phyloP scores from a whole-genome alignment of 768 basidiomycete genomes.

The Lactarius trivialis region DNA sequence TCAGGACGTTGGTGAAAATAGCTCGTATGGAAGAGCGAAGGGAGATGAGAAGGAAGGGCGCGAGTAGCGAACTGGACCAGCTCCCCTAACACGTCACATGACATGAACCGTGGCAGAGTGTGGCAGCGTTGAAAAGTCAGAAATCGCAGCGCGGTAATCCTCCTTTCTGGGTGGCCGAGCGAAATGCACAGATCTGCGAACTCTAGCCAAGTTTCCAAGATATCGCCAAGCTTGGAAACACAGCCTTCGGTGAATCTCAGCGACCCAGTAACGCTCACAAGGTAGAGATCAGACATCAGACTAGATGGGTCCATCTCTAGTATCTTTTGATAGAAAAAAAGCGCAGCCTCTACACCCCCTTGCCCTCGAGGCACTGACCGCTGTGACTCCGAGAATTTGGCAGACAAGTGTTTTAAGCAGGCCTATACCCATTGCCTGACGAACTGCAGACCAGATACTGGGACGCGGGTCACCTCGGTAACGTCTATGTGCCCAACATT shows the following conservation, averaged over 20 bases:
- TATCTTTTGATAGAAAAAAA: constrained; percentile 56
- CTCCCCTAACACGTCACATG: too few relatives aligned
- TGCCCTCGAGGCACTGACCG: constrained; percentile 69
- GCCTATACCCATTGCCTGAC: constrained; percentile 34
- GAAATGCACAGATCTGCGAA: constrained; percentile 72
- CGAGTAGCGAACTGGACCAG: too few relatives aligned
- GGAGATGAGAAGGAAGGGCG: too few relatives aligned
- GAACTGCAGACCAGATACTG: background rate
- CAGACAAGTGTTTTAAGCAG: constrained; percentile 49
- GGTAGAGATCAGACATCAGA: constrained; percentile 43
- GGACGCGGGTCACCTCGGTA: constrained; percentile 49
- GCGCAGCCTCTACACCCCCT: constrained; percentile 47
- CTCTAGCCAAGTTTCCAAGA: constrained; percentile 83
- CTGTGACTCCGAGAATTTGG: constrained; percentile 74
- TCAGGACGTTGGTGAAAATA: too few relatives aligned
- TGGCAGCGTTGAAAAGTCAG: too few relatives aligned
- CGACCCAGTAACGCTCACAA: background rate
- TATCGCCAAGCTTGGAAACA: constrained; percentile 68
- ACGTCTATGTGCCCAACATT: constrained; percentile 67
- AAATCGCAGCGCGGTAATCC: too few relatives aligned
- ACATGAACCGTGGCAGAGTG: too few relatives aligned
- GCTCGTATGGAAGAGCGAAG: too few relatives aligned
- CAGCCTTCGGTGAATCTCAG: constrained; percentile 35
- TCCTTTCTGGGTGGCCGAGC: too few relatives aligned
- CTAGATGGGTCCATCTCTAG: constrained; percentile 63